Conservation (phyloP, 2,329 filamentous ascomycete genomes). For the Ceratocystiopsis sp. region DNA sequence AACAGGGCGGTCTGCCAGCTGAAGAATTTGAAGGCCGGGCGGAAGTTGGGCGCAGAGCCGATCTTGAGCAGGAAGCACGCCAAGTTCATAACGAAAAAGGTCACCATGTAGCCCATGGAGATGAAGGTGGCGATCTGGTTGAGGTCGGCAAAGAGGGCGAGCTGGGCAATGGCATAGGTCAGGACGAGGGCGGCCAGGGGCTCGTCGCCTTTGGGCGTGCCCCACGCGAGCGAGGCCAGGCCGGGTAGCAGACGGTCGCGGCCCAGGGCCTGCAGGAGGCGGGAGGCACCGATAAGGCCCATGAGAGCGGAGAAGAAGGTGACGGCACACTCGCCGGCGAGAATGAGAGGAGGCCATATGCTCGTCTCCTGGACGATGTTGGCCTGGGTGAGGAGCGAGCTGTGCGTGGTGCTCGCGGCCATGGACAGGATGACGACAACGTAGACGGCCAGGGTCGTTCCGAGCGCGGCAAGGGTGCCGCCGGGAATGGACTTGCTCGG, state of each 20-base stretch:
- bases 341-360: slow-evolving; percentile 53
- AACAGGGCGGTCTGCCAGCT: slow-evolving; percentile 66
- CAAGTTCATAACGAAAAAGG: slow-evolving; percentile 74
- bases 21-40: slow-evolving; percentile 79
- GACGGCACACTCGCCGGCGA: slow-evolving; percentile 69
- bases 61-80: slow-evolving; percentile 79
- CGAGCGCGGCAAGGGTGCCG: slow-evolving; percentile 65
- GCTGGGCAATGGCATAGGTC: slow-evolving; percentile 58
- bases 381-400: slow-evolving; percentile 55
- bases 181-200: slow-evolving; percentile 60
- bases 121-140: slow-evolving; percentile 82
- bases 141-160: slow-evolving; percentile 67
- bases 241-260: slow-evolving; percentile 66
- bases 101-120: slow-evolving; percentile 79
- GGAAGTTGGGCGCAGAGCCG: slow-evolving; percentile 74
- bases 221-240: slow-evolving; percentile 54
- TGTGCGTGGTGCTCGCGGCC: slow-evolving; percentile 57
- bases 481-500: slow-evolving; percentile 72
- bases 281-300: slow-evolving; percentile 73
- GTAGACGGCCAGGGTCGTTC: slow-evolving; percentile 61
- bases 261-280: slow-evolving; percentile 68
- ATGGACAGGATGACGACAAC: slow-evolving; percentile 61
- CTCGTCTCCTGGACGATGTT: slow-evolving; percentile 75
- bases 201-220: slow-evolving; percentile 54
- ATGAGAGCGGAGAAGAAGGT: slow-evolving; percentile 76